Base-by-base conservation (phyloP, 2,329 filamentous ascomycete genomes). In the Fusarium concolor region DNA sequence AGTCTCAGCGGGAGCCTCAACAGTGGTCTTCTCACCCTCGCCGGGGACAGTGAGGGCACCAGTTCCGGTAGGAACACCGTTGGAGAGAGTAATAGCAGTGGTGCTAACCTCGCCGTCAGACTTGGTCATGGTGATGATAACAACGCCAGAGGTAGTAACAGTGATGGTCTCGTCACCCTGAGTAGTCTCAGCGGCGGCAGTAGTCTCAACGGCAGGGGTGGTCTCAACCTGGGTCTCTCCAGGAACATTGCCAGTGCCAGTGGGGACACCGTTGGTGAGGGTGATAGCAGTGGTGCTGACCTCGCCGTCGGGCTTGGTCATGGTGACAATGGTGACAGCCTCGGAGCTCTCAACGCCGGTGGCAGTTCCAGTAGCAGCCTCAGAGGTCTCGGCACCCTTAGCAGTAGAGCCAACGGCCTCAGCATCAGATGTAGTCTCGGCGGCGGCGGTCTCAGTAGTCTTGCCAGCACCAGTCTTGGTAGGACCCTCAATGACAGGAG, bases 291-390 rank as follows among this genome's bases (percentile, higher is more conserved):
- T 65, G 22, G 49, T 49, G 53, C 54, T 67, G 18, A 65, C 46
- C 29, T 68, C 70, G 6, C 62, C 65, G 6, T 63, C 55, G n/a
- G 62, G 43, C 56, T 70, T 65, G 43, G 71, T 69, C 59, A 74
- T 50, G 38, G 62, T 68, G 39, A 72, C 29, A 41, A 49, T 46
- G 18, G 66, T 66, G 42, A 70, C 53, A 33, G 59, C 42, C 10
- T n/a, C 51, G 11, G 47, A 56, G 50, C 37, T 55, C 37, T 56
- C 64, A 18, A 43, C 50, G 20, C 47, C 58, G 6, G 64, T 46
- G 24, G 45, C 43, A 43, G 61, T 56, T 35, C 31, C 57, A 10
- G 44, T 62, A 11, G 42, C 44, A 24, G 51, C 29, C 45, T 65
- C 65, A 38, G 62, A 57, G 6, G 68, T 72, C 42, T 70, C 67